These are phyloP conservation scores for Diutina pseudorugosa DNA, from an alignment of 1,139 yeast species.

Conservation along the genomic window DNA sequence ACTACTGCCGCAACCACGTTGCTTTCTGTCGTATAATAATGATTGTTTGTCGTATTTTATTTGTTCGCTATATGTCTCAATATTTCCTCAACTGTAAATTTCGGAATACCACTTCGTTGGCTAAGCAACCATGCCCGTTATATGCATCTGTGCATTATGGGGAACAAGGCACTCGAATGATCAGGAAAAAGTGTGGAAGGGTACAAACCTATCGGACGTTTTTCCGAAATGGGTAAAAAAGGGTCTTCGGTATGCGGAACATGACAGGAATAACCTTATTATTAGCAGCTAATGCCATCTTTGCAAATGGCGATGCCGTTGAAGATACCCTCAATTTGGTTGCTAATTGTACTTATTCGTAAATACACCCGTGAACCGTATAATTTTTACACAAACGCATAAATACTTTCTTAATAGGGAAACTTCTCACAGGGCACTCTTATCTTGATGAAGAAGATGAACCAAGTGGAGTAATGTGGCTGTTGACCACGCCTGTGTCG, in stretches of 20 bases:
- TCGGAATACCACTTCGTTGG: neutral
- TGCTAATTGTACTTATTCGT: neutral
- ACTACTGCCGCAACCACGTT: too few species aligned
- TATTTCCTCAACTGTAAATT: neutral
- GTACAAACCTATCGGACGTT: neutral
- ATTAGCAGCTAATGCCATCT: neutral
- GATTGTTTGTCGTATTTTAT: neutral
- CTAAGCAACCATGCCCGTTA: neutral
- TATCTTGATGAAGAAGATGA: neutral
- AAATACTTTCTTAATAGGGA: neutral
- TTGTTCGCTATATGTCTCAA: neutral
- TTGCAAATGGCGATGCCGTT: neutral
- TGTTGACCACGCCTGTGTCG: conserved; percentile 95
- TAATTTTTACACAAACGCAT: neutral
- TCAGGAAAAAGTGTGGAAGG: neutral
- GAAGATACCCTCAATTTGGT: neutral
- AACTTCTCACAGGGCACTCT: neutral
- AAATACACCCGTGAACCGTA: neutral
- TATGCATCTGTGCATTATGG: neutral
- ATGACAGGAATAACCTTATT: neutral
- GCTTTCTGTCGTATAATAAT: neutral
- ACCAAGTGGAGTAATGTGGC: conserved; percentile 71
- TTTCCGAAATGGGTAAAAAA: neutral
- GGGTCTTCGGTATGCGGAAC: neutral
- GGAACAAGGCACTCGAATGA: neutral